Base-by-base conservation (phyloP, 2,329 filamentous ascomycete genomes). In the Dactylellina haptotyla region DNA sequence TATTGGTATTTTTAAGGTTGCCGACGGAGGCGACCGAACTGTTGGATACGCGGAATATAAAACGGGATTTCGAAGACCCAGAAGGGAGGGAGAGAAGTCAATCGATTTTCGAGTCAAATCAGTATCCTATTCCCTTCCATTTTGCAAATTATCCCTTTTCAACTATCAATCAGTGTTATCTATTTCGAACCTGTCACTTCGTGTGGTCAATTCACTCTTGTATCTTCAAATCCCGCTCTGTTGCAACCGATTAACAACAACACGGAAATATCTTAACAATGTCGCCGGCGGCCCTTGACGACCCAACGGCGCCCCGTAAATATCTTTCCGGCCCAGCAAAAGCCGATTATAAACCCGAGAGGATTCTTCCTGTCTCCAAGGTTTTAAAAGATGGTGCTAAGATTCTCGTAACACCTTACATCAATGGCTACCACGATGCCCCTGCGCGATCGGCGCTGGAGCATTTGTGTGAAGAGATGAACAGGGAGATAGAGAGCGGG, bases 401-500 rank as follows among this genome's bases (percentile, higher is more conserved):
- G 25, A 51, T 65, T 12, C 25, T 53, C 6, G 54, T 72, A n/a
- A 72, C 59, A 4, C 67, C 67, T 16, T 72, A 61, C 14, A 72
- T 72, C 37, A 65, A 72, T 32, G 53, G 67, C 4, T 65, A 59
- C 37, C 59, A 65, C 30, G 28, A n/a, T 26, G 59, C 53, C 2
- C 59, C 59, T 14, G 14, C 53, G 8, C 48, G 20, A n/a, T 28
- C 30, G 6, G 41, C 37, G 2, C 53, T 72, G 9, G 59, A 43
- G 12, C 50, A n/a, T 18, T 84, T 91, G 12, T 87, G 84, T 74
- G 85, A 88, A 73, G 86, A 90, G 78, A 81, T 91, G 59, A 90
- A 90, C 76, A 85, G 86, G 77, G 67, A 89, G 91, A 80, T 90
- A 91, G 77, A 88, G 89, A 77, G 89, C 3, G 89, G 25, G 88